phyloP scores from a whole-genome alignment of 495 filamentous ascomycete species.

The Aspergillus sclerotioniger region DNA sequence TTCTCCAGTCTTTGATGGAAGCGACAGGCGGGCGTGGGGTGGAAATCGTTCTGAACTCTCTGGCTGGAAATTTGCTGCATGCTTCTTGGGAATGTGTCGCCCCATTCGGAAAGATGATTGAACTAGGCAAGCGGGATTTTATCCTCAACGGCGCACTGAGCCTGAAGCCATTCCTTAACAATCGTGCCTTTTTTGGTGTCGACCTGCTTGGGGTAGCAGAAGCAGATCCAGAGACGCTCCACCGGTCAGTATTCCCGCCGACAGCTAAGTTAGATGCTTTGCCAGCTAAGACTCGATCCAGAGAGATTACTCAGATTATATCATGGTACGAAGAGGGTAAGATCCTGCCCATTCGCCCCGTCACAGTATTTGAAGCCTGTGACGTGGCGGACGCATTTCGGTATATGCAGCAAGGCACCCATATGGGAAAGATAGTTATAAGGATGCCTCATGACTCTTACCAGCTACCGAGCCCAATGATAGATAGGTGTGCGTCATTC shows the following conservation, averaged over 20 bases:
- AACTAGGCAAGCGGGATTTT: slow-evolving; percentile 35
- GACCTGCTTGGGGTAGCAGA: slow-evolving; percentile 1
- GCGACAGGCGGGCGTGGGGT: slow-evolving; percentile 46
- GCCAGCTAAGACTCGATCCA: not conserved
- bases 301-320: not conserved
- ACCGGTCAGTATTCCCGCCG: slow-evolving; percentile 9
- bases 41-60: slow-evolving; percentile 49
- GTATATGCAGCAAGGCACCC: slow-evolving; percentile 39
- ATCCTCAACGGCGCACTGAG: slow-evolving; percentile 16
- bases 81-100: slow-evolving; percentile 52
- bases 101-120: slow-evolving; percentile 50
- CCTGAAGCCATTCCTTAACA: slow-evolving; percentile 34
- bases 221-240: not conserved
- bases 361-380: slow-evolving; percentile 31
- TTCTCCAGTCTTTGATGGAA: slow-evolving; percentile 37
- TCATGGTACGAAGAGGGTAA: slow-evolving; percentile 1
- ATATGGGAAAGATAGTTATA: slow-evolving; percentile 27
- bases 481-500: not conserved
- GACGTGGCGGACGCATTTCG: slow-evolving; percentile 44
- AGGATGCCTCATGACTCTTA: slow-evolving; percentile 12
- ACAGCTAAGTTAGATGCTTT: not conserved
- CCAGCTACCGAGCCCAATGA: not conserved
- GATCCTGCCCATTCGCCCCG: slow-evolving; percentile 2
- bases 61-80: slow-evolving; percentile 43
- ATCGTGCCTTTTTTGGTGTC: slow-evolving; percentile 24